These are phyloP conservation scores for Babesia sp. DNA, from an alignment of 169 alveolate genomes.

Conservation along the genomic window DNA sequence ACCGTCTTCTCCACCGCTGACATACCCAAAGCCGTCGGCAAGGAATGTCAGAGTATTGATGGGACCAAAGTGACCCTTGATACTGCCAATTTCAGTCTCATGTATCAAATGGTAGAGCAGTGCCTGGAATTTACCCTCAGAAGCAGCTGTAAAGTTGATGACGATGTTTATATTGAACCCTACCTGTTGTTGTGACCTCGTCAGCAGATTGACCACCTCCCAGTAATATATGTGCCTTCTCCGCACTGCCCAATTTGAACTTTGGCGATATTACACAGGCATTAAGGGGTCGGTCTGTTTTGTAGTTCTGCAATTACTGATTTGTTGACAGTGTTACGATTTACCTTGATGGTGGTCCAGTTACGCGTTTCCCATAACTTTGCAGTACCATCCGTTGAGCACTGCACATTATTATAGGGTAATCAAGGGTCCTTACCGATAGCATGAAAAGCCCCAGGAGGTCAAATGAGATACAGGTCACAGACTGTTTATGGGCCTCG, in stretches of 20 bases:
- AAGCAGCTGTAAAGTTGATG: conserved; percentile 78
- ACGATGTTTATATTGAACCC: conserved; percentile 58
- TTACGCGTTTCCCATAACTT: conserved; percentile 84
- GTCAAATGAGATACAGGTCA: conserved; percentile 83
- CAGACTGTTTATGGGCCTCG: conserved; percentile 82
- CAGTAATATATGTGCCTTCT: conserved; percentile 81
- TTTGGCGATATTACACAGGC: conserved; percentile 87
- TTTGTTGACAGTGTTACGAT: not conserved
- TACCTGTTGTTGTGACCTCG: conserved; percentile 86
- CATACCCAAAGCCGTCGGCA: conserved; percentile 91
- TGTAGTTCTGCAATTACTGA: conserved; percentile 71
- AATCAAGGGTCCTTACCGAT: conserved; percentile 47
- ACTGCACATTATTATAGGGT: conserved; percentile 22
- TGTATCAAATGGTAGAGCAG: conserved; percentile 86
- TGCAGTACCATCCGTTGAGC: conserved; percentile 87
- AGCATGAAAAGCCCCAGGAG: conserved; percentile 83
- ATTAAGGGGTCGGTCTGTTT: conserved; percentile 85
- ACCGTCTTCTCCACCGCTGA: conserved; percentile 95
- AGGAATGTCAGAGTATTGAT: conserved; percentile 88
- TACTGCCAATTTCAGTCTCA: conserved; percentile 89
- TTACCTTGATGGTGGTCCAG: conserved; percentile 79
- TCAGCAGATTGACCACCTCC: conserved; percentile 91
- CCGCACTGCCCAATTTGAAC: conserved; percentile 69
- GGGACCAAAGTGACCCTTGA: conserved; percentile 96
- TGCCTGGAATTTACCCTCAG: conserved; percentile 94